Evolutionary conservation across 352 stramenopile species (phyloP), one percentile per base, ranked within the genome.

Genomic region (Phytophthora melonis): DNA sequence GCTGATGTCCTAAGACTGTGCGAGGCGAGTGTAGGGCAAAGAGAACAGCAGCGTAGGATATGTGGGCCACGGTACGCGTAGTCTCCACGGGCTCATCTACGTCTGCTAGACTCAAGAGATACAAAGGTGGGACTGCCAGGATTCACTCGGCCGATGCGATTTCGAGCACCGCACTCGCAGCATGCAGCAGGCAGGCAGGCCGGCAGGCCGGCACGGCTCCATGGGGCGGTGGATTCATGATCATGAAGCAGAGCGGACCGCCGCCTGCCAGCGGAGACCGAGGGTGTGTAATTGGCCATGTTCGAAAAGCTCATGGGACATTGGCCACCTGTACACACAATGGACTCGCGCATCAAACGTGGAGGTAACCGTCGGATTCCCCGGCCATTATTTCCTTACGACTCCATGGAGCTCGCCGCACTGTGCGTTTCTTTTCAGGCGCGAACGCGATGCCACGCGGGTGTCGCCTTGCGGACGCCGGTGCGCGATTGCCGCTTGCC

Each of bases 121-220:
- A 68, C 69, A 72, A 27, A 63, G 45, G 69, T 76, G 63, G 69
- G 36, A 76, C 69, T 56, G 23, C 43, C 19, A 66, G 69, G 69
- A 76, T 76, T 76, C 69, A 76, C 69, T 66, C 41, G 32, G n/a
- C 5, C n/a, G 54, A 30, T 27, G 14, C 47, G 47, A 23, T 27
- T 27, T 23, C 60, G 45, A 60, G 62, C 50, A 56, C 62, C 62
- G 62, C 62, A 49, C 41, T 49, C 41, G 36, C 10, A 43, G 27
- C 27, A 39, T 39, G 34, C 34, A 32, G 27, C 32, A 39, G 32
- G 34, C 34, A 41, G 11, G 34, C 34, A 41, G 11, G 41, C n/a
- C n/a, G n/a, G n/a, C n/a, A n/a, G n/a, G n/a, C n/a, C n/a, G n/a
- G n/a, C n/a, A n/a, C n/a, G n/a, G n/a, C n/a, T n/a, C n/a, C n/a